phyloP scores from a whole-genome alignment of 306 rosid genomes.

The Arachis hypogaea region DNA sequence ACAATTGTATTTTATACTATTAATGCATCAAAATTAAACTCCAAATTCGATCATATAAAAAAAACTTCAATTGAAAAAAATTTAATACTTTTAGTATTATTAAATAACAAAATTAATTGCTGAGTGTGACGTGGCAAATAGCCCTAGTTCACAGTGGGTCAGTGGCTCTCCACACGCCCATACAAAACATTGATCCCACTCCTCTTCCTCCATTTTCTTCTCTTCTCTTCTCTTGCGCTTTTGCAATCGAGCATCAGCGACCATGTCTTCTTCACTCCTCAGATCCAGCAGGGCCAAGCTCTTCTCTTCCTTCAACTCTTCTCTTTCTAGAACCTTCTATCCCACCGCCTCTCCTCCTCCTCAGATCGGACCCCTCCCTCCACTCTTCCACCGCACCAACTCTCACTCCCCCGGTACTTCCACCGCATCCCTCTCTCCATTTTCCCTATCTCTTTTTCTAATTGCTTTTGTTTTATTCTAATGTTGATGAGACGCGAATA shows the following conservation, averaged over 20 bases:
- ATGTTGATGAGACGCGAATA: background rate
- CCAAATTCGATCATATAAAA: too few relatives aligned
- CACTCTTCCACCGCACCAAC: constrained; percentile 62
- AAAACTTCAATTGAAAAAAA: too few relatives aligned
- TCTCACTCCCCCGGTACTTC: constrained; percentile 51
- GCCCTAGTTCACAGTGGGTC: constrained; percentile 43
- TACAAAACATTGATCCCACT: background rate
- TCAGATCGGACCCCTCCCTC: constrained; percentile 80
- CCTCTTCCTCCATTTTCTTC: background rate
- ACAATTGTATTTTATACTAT: too few relatives aligned
- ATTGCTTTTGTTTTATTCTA: background rate
- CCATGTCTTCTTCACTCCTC: constrained; percentile 65
- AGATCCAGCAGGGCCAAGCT: constrained; percentile 64
- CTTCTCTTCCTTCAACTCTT: constrained; percentile 38
- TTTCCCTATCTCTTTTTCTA: constrained; percentile 10
- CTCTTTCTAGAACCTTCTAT: constrained; percentile 53
- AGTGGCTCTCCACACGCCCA: constrained; percentile 52
- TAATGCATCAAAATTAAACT: too few relatives aligned
- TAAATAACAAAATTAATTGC: too few relatives aligned
- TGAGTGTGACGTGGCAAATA: constrained; percentile 41
- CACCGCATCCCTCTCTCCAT: background rate
- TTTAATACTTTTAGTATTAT: too few relatives aligned
- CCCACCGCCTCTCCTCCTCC: constrained; percentile 61
- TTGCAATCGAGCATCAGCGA: constrained; percentile 30
- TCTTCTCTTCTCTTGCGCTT: background rate